Percentiles rank a stretch among this genome's conserved stretches.
Conservation (phyloP, 495 filamentous ascomycete species). For the Tuber umbilicatum region DNA sequence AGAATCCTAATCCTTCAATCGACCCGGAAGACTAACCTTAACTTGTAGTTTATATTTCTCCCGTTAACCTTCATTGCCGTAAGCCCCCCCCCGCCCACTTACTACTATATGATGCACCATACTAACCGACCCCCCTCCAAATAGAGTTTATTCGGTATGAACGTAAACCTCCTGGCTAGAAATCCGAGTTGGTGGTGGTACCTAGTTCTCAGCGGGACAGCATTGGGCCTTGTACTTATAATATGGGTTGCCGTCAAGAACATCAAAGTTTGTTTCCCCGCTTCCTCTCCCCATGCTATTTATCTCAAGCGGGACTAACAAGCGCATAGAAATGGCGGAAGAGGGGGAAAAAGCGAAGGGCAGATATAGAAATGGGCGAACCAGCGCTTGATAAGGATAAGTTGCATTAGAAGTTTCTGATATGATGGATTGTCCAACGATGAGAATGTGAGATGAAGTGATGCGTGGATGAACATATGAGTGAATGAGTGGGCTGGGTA, state of each 20-base stretch:
- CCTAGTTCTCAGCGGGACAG: constrained; percentile 29
- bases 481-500: neutral
- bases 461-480: neutral
- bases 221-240: constrained; percentile 32
- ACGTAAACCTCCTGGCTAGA: constrained; percentile 39
- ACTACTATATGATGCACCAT: neutral
- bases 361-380: neutral
- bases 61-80: constrained; percentile 43
- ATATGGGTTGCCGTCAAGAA: constrained; percentile 42
- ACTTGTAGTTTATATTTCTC: constrained; percentile 43
- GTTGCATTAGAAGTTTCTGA: neutral
- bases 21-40: neutral
- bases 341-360: neutral
- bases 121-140: neutral
- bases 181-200: constrained; percentile 43
- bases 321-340: neutral
- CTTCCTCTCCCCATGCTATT: neutral
- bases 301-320: neutral
- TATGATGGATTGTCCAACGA: neutral
- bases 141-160: constrained; percentile 45
- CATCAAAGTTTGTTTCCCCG: constrained; percentile 19
- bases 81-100: neutral
- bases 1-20: neutral
- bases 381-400: neutral
- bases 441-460: neutral